Evolutionary conservation across 169 alveolate species (phyloP), one percentile per base, ranked within the genome.

Genomic region (Plasmodium gonderi): DNA sequence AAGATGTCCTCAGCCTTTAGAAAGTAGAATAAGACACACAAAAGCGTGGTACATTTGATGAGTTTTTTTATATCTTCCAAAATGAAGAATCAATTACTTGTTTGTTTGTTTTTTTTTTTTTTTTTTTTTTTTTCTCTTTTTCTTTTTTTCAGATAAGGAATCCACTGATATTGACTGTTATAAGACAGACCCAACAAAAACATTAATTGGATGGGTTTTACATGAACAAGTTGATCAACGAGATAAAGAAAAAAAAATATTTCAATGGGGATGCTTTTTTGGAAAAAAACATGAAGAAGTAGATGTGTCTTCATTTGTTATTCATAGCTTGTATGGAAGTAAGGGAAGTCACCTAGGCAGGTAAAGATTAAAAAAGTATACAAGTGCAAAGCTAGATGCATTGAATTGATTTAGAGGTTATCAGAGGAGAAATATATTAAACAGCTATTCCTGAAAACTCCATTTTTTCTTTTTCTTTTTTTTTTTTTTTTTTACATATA

Each of bases 191-290:
- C 67, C 95, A 14, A 68, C 92, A 14, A 8, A 76, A 67, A 44
- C 91, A 87, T 94, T 60, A 47, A n/a, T 96, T 54, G 92, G 98
- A 45, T 89, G 93, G 93, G 42, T 79, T 31, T 75, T 78, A 3
- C 74, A 79, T 12, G 89, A 89, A 31, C 54, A 67, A 49, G 40
- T 91, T 17, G 91, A 90, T 38, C 85, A 94, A 65, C 83, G 85
- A 54, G 67, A 92, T 5, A 36, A 47, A 36, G 20, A 60, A 17
- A 89, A 76, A 47, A 69, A 90, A 29, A 40, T 26, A 44, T 89
- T 65, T 45, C 91, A 78, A 4, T 89, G 90, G 93, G 90, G 90
- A 8, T 89, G 93, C 31, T 89, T 79, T 38, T 54, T 51, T 36
- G 80, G 79, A 23, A 36, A 51, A 33, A 78, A 89, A 40, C 44